These are phyloP conservation scores for Camelina laxa DNA, from an alignment of 345 rosid genomes.

Conservation along the genomic window DNA sequence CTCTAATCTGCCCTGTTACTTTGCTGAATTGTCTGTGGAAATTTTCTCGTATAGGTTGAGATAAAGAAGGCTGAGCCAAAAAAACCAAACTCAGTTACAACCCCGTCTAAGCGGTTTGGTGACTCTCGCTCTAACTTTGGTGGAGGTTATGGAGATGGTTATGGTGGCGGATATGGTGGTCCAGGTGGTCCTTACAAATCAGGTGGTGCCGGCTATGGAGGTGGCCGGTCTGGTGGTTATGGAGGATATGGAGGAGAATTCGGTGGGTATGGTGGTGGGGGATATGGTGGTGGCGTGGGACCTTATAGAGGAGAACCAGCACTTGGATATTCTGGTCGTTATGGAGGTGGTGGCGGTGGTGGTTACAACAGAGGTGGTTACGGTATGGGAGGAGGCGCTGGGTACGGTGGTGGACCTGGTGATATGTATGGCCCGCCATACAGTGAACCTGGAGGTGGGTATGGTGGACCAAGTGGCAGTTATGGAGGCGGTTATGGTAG, in stretches of 20 bases:
- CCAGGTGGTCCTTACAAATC: conserved; percentile 62
- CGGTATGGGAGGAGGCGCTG: conserved; percentile 61
- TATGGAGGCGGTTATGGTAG: conserved; percentile 54
- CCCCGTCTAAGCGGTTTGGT: conserved; percentile 62
- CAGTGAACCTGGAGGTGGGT: conserved; percentile 49
- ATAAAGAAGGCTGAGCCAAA: conserved; percentile 99
- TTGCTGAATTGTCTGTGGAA: neutral
- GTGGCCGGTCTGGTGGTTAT: conserved; percentile 60
- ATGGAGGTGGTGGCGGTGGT: conserved; percentile 55
- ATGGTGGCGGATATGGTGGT: conserved; percentile 67
- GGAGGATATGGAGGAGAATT: conserved; percentile 78
- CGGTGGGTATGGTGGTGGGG: conserved; percentile 77
- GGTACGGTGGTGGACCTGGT: conserved; percentile 61
- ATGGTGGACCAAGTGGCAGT: conserved; percentile 48
- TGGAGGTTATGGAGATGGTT: conserved; percentile 59
- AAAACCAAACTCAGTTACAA: conserved; percentile 72
- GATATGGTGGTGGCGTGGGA: conserved; percentile 63
- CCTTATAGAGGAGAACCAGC: conserved; percentile 80
- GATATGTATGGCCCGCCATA: conserved; percentile 68
- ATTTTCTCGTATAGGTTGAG: conserved; percentile 65
- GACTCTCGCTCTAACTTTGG: conserved; percentile 68
- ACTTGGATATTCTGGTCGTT: conserved; percentile 75
- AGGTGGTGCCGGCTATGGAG: conserved; percentile 64
- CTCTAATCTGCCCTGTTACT: neutral
- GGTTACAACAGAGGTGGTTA: conserved; percentile 74